Conservation (phyloP, 2,329 filamentous ascomycete genomes). For the Fusarium pininemorale region DNA sequence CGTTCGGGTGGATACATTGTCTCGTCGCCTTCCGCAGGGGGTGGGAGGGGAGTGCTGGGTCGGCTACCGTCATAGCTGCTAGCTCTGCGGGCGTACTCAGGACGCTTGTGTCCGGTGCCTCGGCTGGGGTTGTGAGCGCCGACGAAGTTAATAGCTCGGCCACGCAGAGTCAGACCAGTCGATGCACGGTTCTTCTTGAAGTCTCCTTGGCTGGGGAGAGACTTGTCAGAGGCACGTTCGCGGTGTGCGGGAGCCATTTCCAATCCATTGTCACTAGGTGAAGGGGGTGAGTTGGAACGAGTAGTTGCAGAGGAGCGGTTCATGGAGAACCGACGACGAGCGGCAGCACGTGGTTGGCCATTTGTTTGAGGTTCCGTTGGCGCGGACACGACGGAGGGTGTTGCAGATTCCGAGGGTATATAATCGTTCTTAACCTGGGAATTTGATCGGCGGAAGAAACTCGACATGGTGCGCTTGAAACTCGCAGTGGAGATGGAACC, state of each 20-base stretch:
- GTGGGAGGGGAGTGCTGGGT: conserved; percentile 34
- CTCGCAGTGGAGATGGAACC: conserved; percentile 54
- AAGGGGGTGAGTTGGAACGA: conserved; percentile 61
- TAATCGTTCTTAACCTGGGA: conserved; percentile 43
- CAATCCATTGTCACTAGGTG: conserved; percentile 55
- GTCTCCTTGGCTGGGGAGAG: conserved; percentile 55
- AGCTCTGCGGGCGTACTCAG: conserved; percentile 49
- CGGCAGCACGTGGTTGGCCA: conserved; percentile 39
- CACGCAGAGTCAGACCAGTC: conserved; percentile 61
- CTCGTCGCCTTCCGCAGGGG: conserved; percentile 33
- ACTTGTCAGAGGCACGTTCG: conserved; percentile 38
- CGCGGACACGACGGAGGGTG: conserved; percentile 39
- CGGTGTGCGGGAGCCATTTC: conserved; percentile 51
- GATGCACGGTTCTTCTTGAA: conserved; percentile 62
- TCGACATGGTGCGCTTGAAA: conserved; percentile 61
- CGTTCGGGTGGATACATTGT: conserved; percentile 52
- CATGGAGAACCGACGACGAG: conserved; percentile 57
- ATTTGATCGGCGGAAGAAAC: conserved; percentile 57
- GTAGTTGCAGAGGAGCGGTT: conserved; percentile 57
- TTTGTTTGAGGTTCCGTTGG: conserved; percentile 43
- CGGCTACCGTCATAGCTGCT: conserved; percentile 60
- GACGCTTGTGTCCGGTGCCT: conserved; percentile 31
- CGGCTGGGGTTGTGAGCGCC: conserved; percentile 40
- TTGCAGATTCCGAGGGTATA: conserved; percentile 36
- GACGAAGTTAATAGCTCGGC: conserved; percentile 59